A percentile compares a stretch with the other conserved stretches of the same genome.
Evolutionary conservation across 257 asterid species (phyloP).

Genomic region (Anisodus acutangulus): DNA sequence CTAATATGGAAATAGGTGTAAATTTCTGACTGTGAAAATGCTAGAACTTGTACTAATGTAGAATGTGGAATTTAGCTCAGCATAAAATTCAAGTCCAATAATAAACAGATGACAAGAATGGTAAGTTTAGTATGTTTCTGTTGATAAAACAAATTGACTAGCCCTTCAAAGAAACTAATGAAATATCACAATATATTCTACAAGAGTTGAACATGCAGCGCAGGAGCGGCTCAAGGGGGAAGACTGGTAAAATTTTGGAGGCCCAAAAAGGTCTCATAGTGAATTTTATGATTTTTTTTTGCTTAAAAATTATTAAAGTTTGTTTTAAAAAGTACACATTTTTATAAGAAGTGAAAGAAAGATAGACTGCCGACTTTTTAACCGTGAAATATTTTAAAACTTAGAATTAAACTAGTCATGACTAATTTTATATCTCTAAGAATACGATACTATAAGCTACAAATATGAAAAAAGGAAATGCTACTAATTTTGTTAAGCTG

Average conservation of each 20-base stretch:
- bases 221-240: too few relatives aligned
- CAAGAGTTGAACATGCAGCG: background rate
- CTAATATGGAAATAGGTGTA: background rate
- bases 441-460: too few relatives aligned
- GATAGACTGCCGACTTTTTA: too few relatives aligned
- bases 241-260: too few relatives aligned
- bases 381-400: too few relatives aligned
- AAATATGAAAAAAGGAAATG: background rate
- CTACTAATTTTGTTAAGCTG: background rate
- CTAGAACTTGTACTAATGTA: conserved; percentile 17
- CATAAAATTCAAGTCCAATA: background rate
- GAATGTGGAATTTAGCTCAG: conserved; percentile 23
- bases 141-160: conserved; percentile 18
- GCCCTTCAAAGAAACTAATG: background rate
- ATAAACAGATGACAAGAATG: background rate
- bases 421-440: too few relatives aligned
- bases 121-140: background rate
- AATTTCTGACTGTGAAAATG: conserved; percentile 26
- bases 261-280: too few relatives aligned
- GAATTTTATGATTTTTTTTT: too few relatives aligned
- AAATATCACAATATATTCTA: background rate
- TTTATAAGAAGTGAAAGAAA: too few relatives aligned
- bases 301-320: too few relatives aligned
- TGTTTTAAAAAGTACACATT: too few relatives aligned
- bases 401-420: too few relatives aligned